Base-by-base conservation (phyloP, 768 basidiomycete species). In the Boletus reticuloceps region DNA sequence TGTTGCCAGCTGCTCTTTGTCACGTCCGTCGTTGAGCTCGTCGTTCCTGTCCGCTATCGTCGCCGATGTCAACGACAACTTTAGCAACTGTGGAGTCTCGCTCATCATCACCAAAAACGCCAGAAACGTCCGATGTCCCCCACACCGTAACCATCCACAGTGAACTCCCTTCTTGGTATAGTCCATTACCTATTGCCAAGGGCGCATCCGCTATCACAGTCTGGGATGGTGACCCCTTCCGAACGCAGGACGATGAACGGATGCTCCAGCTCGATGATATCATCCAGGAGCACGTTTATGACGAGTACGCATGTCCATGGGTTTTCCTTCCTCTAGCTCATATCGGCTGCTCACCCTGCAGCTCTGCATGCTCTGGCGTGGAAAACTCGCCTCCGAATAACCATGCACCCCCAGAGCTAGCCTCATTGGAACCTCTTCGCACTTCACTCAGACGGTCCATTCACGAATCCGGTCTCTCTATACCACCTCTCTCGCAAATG, bases 261-360 rank as follows among this genome's bases (percentile, higher is more conserved):
- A 87, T 88, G 72, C 81, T 90, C 58, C 76, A 79, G 40, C 73
- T 91, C 40, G 85, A 88, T 63, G 89, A 91, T 64, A 74, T 91
- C 45, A 80, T 91, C 51, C 84, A 89, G 63, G 82, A 84, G 57
- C 80, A 85, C 62, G 85, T 82, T 32, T 91, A 87, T 68, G 86
- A 88, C 59, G 87, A 89, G 88, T 91, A 67, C 58, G 86, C 43
- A 38, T 73, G 48, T 41, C 38, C 51, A 40, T 54, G 56, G 58
- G 50, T 50, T 53, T 29, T 59, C 46, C 25, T 43, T n/a, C 9
- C 37, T 17, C 14, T 20, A 14, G 41, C 43, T 57, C 41, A 52
- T 50, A 41, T 56, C 52, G 38, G 20, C 16, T 36, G 7, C 22
- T 47, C 3, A 42, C 17, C 45, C 52, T 53, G 47, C 37, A 69